Base-by-base conservation (phyloP, 202 grass and related monocot genomes). In the Zizania palustris region DNA sequence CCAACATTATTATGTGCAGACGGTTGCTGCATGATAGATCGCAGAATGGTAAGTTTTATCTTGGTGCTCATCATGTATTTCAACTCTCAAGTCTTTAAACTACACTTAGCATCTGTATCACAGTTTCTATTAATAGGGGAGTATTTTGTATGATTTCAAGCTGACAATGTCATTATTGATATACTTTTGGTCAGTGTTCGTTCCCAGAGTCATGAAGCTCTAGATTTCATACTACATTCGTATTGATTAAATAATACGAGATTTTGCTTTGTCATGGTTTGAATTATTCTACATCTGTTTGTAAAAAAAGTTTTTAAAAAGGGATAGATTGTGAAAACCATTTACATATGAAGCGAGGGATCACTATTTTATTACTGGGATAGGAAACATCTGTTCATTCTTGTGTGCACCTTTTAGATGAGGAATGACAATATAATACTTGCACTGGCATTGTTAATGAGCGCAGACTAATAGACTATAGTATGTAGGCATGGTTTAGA, bases 21-120 rank as follows among this genome's bases (percentile, higher is more conserved):
- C 60, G 93, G 93, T 60, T 97, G 93, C 79, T 86, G 79, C 58
- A 93, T 97, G 93, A 88, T 97, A 79, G 93, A 97, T 90, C 87
- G 90, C 41, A 88, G 93, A 84, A 93, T 97, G 93, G 93, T 97
- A 82, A 76, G 81, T 60, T 57, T n/a, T 38, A 53, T 9, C n/a
- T 15, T 8, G 1, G 45, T 45, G 19, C 56, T 69, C 63, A 56
- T 16, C 69, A 45, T 77, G 21, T 81, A 37, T 60, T 75, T n/a
- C 4, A 14, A 41, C 18, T 46, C 55, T 19, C 51, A 19, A 20
- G 51, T 55, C 7, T 9, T 19, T 55, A 20, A 55, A 9, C n/a
- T 48, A 48, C 56, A 33, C 36, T 66, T 71, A 72, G 12, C 58
- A 3, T 71, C 20, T 19, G 34, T 12, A 76, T 83, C 41, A 2